These are phyloP conservation scores for Phalaenopsis hybrid DNA, from an alignment of 116 monocot species.

Conservation along the genomic window DNA sequence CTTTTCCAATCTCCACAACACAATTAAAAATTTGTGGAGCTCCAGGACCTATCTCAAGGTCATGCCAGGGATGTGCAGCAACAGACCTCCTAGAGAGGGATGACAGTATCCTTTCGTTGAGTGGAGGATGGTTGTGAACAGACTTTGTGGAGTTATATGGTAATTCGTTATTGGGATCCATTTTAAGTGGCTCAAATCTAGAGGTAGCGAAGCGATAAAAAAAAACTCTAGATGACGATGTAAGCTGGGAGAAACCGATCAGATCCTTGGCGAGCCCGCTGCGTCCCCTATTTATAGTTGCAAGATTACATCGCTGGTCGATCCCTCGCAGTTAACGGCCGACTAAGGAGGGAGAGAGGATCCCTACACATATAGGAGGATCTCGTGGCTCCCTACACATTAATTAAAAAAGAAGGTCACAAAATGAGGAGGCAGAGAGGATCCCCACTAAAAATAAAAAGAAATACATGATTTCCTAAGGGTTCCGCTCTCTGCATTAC, in stretches of 20 bases:
- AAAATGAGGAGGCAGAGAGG: too few relatives aligned
- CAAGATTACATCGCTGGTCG: too few relatives aligned
- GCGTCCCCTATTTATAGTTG: too few relatives aligned
- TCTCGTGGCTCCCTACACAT: too few relatives aligned
- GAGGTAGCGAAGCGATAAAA: not conserved
- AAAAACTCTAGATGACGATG: not conserved
- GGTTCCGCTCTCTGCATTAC: too few relatives aligned
- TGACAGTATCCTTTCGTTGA: slow-evolving; percentile 80
- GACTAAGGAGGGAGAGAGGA: too few relatives aligned
- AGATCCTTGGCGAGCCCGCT: not conserved
- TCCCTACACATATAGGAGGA: too few relatives aligned
- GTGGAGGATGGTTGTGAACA: slow-evolving; percentile 23
- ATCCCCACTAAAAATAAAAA: too few relatives aligned
- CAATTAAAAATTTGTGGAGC: slow-evolving; percentile 77
- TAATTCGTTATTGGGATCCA: slow-evolving; percentile 34
- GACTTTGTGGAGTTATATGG: slow-evolving; percentile 1
- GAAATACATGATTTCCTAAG: not conserved
- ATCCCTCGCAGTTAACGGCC: too few relatives aligned
- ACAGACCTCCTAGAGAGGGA: slow-evolving; percentile 66
- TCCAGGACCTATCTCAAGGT: slow-evolving; percentile 87
- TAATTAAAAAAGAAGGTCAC: too few relatives aligned
- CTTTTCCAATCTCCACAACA: slow-evolving; percentile 82
- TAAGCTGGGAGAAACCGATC: not conserved
- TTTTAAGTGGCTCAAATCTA: slow-evolving; percentile 9
- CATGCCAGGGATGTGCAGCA: slow-evolving; percentile 98